A percentile compares a stretch with the other conserved stretches of the same genome.
These are phyloP conservation scores for Simmondsia chinensis DNA, from an alignment of 148 eudicot species.

Conservation along the genomic window DNA sequence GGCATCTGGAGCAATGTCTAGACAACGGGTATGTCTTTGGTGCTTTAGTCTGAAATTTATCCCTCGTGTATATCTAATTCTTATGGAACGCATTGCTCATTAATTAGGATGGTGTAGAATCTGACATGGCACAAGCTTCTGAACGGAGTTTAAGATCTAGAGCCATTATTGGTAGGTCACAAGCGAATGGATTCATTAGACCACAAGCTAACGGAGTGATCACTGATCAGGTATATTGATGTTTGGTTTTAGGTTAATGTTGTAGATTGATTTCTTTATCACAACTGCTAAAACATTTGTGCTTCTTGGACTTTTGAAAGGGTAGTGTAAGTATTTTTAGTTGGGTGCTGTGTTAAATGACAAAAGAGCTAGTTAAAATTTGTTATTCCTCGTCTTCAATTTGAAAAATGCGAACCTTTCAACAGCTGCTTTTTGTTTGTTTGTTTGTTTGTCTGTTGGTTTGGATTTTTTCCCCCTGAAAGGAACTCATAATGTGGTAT, in stretches of 20 bases:
- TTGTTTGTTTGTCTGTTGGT: neutral
- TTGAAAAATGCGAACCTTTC: neutral
- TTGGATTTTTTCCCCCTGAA: neutral
- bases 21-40: conserved; percentile 26
- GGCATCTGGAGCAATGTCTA: conserved; percentile 15
- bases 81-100: neutral
- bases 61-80: neutral
- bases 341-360: no score
- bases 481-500: neutral
- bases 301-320: neutral
- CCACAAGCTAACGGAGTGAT: conserved; percentile 28
- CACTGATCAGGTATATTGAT: conserved; percentile 28
- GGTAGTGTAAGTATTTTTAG: neutral
- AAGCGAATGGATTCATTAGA: conserved; percentile 35
- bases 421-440: neutral
- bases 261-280: no score
- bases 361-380: no score
- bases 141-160: conserved; percentile 32
- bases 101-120: conserved; percentile 34
- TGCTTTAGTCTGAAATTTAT: neutral
- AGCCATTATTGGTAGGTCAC: conserved; percentile 28
- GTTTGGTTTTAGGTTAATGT: neutral
- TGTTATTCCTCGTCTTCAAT: no score
- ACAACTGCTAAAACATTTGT: neutral
- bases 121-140: conserved; percentile 18